Evolutionary conservation across 805 yeast species (phyloP), one percentile per base, ranked within the genome.

Genomic region (Starmerella scarabaei): DNA sequence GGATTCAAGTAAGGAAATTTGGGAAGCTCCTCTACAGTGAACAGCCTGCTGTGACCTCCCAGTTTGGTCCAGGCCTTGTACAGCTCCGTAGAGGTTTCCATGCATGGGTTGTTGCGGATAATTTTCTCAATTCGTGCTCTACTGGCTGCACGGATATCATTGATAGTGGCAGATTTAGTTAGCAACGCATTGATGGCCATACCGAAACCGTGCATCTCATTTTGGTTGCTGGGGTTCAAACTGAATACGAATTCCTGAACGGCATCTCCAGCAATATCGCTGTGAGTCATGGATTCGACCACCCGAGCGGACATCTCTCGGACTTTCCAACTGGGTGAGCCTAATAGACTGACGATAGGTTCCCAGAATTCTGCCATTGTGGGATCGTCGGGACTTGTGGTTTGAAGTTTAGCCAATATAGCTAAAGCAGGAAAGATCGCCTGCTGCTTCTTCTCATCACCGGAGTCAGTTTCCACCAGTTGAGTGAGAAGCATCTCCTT

Each of bases 221-320:
- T 77, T 37, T 66, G 70, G 23, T 58, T 42, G 0, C 33, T 21
- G 2, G 43, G 15, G 9, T 17, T 14, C 36, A 48, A 11, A 11
- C 20, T 41, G 0, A 37, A 30, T 11, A 65, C 33, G 7, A 69
- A 48, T 0, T 40, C 27, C 3, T 36, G 24, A 5, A 65, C 52
- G 26, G 65, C 64, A 3, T 48, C 47, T 1, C 51, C 42, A 2
- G 60, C 51, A 7, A 20, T 21, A 7, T 60, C 54, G 1, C 59
- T 62, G 1, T 53, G 49, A 7, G 61, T 44, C 12, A 71, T 57
- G 0, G 77, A 60, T 0, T 78, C 71, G 2, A 82, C 52, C 4
- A 84, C 72, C 53, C 76, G 67, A 0, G 94, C 82, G 0, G 94
- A 80, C 72, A 82, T 72, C 53, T 86, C 95, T 46, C 98, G 69